These are phyloP conservation scores for Nosema muscidifuracis DNA, from an alignment of 371 early-diverging fungal genomes.

Conservation along the genomic window DNA sequence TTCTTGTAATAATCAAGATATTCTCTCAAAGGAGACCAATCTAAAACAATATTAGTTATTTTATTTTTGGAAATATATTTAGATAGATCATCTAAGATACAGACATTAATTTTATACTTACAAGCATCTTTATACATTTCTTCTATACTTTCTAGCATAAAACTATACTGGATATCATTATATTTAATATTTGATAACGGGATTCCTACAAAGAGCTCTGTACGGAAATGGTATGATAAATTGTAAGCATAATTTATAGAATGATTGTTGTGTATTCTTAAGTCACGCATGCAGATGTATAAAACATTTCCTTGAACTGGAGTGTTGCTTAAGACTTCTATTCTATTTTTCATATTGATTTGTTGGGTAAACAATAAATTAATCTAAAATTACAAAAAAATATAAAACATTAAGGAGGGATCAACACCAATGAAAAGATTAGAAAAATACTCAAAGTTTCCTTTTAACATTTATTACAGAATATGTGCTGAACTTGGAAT, in stretches of 20 bases:
- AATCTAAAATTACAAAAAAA: not conserved
- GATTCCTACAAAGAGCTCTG: conserved; percentile 1
- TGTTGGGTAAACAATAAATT: not conserved
- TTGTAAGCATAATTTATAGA: conserved; percentile 4
- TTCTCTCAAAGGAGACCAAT: conserved; percentile 33
- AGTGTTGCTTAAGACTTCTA: not conserved
- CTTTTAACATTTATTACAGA: conserved; percentile 39
- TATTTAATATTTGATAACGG: not conserved
- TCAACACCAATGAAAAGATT: not conserved
- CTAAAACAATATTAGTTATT: conserved; percentile 18
- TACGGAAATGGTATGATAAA: not conserved
- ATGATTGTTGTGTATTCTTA: conserved; percentile 33
- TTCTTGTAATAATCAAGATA: not conserved
- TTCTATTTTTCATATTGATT: not conserved
- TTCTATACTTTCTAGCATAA: conserved; percentile 14
- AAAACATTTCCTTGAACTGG: conserved; percentile 13
- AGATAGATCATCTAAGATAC: not conserved
- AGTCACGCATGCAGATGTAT: conserved; percentile 34
- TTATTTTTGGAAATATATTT: not conserved
- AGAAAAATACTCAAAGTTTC: conserved; percentile 4
- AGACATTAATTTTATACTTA: conserved; percentile 15
- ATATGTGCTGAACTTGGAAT: conserved; percentile 55
- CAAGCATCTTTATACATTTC: conserved; percentile 7
- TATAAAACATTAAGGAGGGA: not conserved
- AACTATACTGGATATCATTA: conserved; percentile 15